These are phyloP conservation scores for Cunninghamia lanceolata DNA, from an alignment of 75 land plant species.

Conservation along the genomic window DNA sequence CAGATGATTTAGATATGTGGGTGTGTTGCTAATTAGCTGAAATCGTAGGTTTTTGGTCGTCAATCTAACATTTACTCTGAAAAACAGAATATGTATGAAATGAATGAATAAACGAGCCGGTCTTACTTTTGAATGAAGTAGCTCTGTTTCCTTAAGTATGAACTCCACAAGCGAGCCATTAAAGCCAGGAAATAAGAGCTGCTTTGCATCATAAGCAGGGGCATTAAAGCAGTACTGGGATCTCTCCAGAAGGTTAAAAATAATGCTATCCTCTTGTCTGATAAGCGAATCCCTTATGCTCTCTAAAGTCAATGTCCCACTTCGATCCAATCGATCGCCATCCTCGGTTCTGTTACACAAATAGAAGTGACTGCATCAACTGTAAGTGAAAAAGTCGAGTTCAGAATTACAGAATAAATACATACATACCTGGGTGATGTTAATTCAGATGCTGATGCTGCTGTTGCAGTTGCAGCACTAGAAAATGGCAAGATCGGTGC, in stretches of 20 bases:
- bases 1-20: not conserved
- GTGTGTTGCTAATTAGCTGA: not conserved
- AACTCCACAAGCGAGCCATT: slow-evolving; percentile 81
- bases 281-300: slow-evolving; percentile 75
- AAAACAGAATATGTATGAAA: not conserved
- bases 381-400: not conserved
- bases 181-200: slow-evolving; percentile 65
- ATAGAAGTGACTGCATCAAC: not conserved
- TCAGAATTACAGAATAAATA: not conserved
- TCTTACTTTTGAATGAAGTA: slow-evolving; percentile 83
- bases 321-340: slow-evolving; percentile 51
- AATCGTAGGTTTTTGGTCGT: not conserved
- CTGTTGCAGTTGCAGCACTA: not conserved
- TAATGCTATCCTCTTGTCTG: slow-evolving; percentile 95
- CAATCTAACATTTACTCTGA: not conserved
- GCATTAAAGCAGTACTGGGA: slow-evolving; percentile 82
- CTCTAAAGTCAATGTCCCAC: slow-evolving; percentile 72
- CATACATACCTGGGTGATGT: not conserved
- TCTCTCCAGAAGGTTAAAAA: slow-evolving; percentile 84
- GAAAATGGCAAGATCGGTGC: not conserved
- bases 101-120: not conserved
- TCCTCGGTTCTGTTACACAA: slow-evolving; percentile 13
- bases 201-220: slow-evolving; percentile 67
- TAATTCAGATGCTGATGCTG: not conserved
- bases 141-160: slow-evolving; percentile 90